Base-by-base conservation (phyloP, 2,329 filamentous ascomycete genomes). In the Laburnicola sp. region DNA sequence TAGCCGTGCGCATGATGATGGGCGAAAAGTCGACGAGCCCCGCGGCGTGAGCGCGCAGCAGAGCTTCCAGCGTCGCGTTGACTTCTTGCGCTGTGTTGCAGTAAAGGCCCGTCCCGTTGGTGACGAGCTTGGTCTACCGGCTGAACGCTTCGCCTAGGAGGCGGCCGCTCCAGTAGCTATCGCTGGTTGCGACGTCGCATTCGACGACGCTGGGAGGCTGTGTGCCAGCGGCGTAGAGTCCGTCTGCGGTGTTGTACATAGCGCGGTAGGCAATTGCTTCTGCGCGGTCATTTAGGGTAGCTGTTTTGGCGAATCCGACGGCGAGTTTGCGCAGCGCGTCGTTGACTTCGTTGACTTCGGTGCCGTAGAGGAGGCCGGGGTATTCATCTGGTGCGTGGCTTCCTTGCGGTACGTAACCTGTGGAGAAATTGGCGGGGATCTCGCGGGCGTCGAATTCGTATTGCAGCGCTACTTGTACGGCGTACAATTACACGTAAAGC, bases 381-480 rank as follows among this genome's bases (percentile, higher is more conserved):
- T 75, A 75, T 37, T 70, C 59, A 38, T 78, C 70, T 0, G 86
- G 84, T n/a, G 5, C 32, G 23, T 3, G 36, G 34, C 35, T 48
- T 11, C 86, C 87, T 62, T 83, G 85, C 1, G 86, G 81, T 27
- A 91, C 77, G 67, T 91, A 91, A 4, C 87, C 86, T 0, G 86
- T 87, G 0, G 79, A 75, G 72, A 80, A 89, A 68, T 85, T 85
- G 1, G 66, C 64, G 0, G 86, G 85, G 30, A 89, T 81, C 54
- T 89, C 86, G 30, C 87, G 81, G 1, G 82, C 75, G 60, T 91
- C 87, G 54, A 91, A 82, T 70, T 91, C 88, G 58, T 90, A 88
- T 69, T 91, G 87, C 46, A 91, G 75, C 0, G 85, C 87, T 2
- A 90, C 86, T 65, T 91, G 88, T 4, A 91, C 80, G 0, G 86